These are phyloP conservation scores for Trametes versicolor DNA, from an alignment of 1,284 basidiomycete genomes.

Conservation along the genomic window DNA sequence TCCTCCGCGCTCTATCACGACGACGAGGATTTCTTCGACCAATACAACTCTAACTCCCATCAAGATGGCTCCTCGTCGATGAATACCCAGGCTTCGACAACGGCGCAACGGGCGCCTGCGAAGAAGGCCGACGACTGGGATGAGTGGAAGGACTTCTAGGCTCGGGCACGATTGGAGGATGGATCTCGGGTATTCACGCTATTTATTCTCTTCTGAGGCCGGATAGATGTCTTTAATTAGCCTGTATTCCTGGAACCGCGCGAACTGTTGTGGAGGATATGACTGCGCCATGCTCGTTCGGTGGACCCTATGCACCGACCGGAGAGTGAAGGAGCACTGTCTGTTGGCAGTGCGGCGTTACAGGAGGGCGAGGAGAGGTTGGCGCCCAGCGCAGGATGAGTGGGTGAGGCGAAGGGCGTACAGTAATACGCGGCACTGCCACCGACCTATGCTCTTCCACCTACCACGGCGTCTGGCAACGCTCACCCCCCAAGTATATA, in stretches of 20 bases:
- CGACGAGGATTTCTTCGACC: slow-evolving; percentile 65
- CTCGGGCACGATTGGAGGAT: slow-evolving; percentile 12
- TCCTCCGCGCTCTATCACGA: slow-evolving; percentile 63
- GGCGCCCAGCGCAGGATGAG: background rate
- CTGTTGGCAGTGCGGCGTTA: background rate
- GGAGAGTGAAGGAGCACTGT: background rate
- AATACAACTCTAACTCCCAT: slow-evolving; percentile 51
- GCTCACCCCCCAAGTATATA: slow-evolving; percentile 13
- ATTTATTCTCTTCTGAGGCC: slow-evolving; percentile 22
- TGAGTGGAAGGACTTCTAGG: slow-evolving; percentile 81
- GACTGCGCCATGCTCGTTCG: background rate
- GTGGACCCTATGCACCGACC: background rate
- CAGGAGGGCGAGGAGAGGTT: background rate
- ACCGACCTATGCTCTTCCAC: slow-evolving; percentile 14
- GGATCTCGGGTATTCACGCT: slow-evolving; percentile 20
- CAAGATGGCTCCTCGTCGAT: slow-evolving; percentile 26
- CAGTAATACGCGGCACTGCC: slow-evolving; percentile 24
- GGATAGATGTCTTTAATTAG: slow-evolving; percentile 11
- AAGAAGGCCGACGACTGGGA: slow-evolving; percentile 70
- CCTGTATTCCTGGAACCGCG: slow-evolving; percentile 6
- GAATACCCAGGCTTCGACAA: slow-evolving; percentile 35
- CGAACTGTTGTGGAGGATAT: slow-evolving; percentile 4
- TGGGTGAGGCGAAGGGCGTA: background rate
- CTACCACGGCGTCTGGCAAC: slow-evolving; percentile 18
- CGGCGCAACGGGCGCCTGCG: slow-evolving; percentile 37